Base-by-base conservation (phyloP, 2,329 filamentous ascomycete genomes). In the Coleophoma crateriformis region DNA sequence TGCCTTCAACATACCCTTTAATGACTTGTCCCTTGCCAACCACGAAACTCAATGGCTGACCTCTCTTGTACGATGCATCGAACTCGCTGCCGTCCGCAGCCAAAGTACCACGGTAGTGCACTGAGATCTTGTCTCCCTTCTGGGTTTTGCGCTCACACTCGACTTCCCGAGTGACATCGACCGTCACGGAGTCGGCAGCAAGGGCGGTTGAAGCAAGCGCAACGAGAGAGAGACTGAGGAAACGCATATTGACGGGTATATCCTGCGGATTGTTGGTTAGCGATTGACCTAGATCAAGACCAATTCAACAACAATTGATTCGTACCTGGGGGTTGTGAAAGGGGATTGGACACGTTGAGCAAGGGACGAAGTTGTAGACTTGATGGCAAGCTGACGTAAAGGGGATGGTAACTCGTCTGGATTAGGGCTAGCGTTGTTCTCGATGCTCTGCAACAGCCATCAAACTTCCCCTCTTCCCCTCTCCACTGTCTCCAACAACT, bases 101-200 rank as follows among this genome's bases (percentile, higher is more conserved):
- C 82, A 78, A 33, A 96, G 80, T 94, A 60, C 92, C 92, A 49
- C 80, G 80, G 76, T 97, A 96, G 75, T 96, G 90, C 63, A 96
- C 90, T 49, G 84, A 76, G 64, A 96, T 83, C 56, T 76, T 82
- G 72, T 96, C 91, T 58, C 90, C 90, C 54, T 78, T 81, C 63
- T 79, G 63, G 14, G 82, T 87, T 74, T 88, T 91, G 69, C 90
- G 85, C 46, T 82, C 81, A 76, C 91, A 96, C 59, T 89, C 81
- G 56, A 88, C 86, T 22, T 80, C 74, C 51, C 82, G 76, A 46
- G 84, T 87, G 58, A 88, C 82, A 58, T 95, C 83, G 66, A 96
- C 88, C 69, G 87, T 80, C 59, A 96, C 81, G 52, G 75, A 49
- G 10, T 61, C 59, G 12, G 54, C 61, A 20, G 63, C 63, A 15